Evolutionary conservation across 2,329 filamentous ascomycete genomes (phyloP).

Genomic region (Trichophyton verrucosum): DNA sequence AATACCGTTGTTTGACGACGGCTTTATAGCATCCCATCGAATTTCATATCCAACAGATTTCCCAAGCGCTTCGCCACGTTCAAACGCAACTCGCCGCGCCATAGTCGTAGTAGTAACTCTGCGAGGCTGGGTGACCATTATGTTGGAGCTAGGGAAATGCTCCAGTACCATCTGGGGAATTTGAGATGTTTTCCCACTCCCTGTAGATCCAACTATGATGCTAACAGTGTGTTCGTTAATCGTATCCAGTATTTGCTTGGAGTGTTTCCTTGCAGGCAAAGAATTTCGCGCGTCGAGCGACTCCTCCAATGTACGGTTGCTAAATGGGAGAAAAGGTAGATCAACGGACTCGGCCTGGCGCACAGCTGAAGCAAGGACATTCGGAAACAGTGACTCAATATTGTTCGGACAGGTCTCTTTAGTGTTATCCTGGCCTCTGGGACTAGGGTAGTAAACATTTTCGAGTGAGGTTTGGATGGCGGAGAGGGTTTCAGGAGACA

Average conservation of each 20-base stretch:
- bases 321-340: neutral
- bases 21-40: constrained; percentile 29
- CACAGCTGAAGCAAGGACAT: neutral
- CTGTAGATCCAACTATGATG: constrained; percentile 37
- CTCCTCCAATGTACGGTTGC: neutral
- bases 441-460: neutral
- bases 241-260: constrained; percentile 2
- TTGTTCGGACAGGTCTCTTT: neutral
- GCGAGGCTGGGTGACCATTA: constrained; percentile 41
- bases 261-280: neutral
- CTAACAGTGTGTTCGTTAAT: constrained; percentile 27
- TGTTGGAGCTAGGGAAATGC: constrained; percentile 31
- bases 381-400: neutral
- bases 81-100: constrained; percentile 35
- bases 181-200: constrained; percentile 39
- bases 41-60: constrained; percentile 37
- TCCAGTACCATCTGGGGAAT: constrained; percentile 42
- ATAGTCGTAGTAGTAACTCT: constrained; percentile 38
- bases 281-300: neutral
- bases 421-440: neutral
- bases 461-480: neutral
- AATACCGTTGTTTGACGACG: constrained; percentile 29
- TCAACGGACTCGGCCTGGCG: neutral
- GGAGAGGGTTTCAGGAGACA: neutral
- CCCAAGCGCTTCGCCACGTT: constrained; percentile 32